Evolutionary conservation across 352 stramenopile species (phyloP), one percentile per base, ranked within the genome.

Genomic region (Globisporangium paroecandrum): DNA sequence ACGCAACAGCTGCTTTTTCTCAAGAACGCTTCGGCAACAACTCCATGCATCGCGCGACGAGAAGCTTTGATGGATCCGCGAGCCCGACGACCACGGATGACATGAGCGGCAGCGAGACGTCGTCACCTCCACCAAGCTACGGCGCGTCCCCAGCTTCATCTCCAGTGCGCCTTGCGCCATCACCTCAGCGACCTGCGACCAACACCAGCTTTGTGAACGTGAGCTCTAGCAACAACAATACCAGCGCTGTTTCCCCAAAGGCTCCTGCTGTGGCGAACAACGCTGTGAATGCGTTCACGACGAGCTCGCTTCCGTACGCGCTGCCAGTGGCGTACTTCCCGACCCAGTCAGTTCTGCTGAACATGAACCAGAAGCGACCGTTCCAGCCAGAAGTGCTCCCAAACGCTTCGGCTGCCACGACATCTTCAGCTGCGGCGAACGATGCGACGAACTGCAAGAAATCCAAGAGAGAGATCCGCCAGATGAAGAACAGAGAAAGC

Each of bases 401-500:
- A 0, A 77, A 59, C 4, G 69, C 74, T 0, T 34, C 66, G 3
- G 20, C 74, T 12, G 32, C 71, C 15, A 41, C 64, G 4, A n/a
- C 61, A 38, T 49, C 59, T 4, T 43, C 64, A 3, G 4, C 65
- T 0, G 41, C 51, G 15, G 25, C 66, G 10, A 41, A 54, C 24
- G 73, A 77, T 49, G 64, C 58, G 7, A 60, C 73, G 43, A 71
- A 74, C 38, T 53, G 71, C 27, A 91, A 90, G 65, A 89, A 90
- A 27, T 89, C 85, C 5, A 94, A 93, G 77, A 79, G 84, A 22
- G 86, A 91, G 69, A 91, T 93, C 57, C 84, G 86, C 2, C 80
- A 93, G 70, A 94, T 94, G 86, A 94, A 94, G 68, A 94, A 94
- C 77, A 79, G 86, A 47, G 86, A 94, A 64, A 94, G 86, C 62